Evolutionary conservation across 75 land plant species (phyloP).

Genomic region (Isoetes taiwanensis): DNA sequence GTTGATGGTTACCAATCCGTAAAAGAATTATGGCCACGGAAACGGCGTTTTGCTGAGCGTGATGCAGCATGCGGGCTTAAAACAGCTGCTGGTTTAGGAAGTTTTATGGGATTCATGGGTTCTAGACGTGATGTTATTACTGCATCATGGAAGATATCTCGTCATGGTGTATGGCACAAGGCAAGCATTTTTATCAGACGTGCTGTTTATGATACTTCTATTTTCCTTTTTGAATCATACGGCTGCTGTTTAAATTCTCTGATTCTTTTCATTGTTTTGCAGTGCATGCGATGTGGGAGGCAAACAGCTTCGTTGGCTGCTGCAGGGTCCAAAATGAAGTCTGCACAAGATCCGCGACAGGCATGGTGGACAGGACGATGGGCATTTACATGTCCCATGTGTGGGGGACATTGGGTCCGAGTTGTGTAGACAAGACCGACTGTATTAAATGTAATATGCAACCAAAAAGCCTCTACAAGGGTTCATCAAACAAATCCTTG

Average conservation of each 20-base stretch:
- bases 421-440: too few species aligned
- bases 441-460: too few species aligned
- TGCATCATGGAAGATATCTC: conserved; percentile 77
- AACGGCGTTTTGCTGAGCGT: conserved; percentile 61
- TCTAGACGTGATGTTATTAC: conserved; percentile 95
- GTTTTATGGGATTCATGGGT: conserved; percentile 79
- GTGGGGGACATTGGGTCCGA: conserved; percentile 89
- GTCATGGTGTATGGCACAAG: conserved; percentile 98
- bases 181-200: conserved; percentile 17
- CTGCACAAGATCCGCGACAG: conserved; percentile 38
- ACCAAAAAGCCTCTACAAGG: too few species aligned
- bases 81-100: conserved; percentile 83
- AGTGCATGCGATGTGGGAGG: conserved; percentile 91
- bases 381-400: conserved; percentile 88
- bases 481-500: too few species aligned
- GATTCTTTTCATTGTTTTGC: conserved; percentile 12
- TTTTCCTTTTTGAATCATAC: background rate
- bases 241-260: background rate
- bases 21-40: conserved; percentile 73
- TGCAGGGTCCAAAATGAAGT: conserved; percentile 23
- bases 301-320: conserved; percentile 73
- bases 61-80: conserved; percentile 97
- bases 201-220: background rate
- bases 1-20: conserved; percentile 17
- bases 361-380: conserved; percentile 90